Conservation (phyloP, 768 basidiomycete genomes). For the Candolleomyces efflorescens region DNA sequence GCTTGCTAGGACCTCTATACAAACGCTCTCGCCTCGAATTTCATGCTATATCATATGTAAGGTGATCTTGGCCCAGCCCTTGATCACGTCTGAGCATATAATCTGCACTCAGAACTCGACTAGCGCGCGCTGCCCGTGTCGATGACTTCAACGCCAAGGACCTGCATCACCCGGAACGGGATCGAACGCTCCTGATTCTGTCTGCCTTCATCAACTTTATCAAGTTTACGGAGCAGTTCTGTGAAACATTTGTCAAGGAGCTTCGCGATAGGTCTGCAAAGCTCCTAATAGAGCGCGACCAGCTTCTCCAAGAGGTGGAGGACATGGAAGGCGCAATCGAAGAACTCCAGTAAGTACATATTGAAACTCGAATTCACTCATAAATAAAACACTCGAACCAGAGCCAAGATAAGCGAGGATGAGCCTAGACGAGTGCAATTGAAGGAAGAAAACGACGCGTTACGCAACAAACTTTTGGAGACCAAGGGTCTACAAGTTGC, state of each 20-base stretch:
- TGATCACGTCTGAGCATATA: conserved; percentile 3
- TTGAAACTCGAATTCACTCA: not conserved
- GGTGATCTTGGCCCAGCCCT: conserved; percentile 11
- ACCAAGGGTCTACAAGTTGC: conserved; percentile 62
- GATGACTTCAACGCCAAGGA: conserved; percentile 78
- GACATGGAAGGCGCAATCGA: conserved; percentile 50
- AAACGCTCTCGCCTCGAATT: conserved; percentile 52
- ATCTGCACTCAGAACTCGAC: conserved; percentile 45
- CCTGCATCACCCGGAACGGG: conserved; percentile 64
- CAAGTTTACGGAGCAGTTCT: conserved; percentile 78
- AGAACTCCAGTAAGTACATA: conserved; percentile 47
- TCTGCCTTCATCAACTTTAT: conserved; percentile 93
- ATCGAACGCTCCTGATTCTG: conserved; percentile 70
- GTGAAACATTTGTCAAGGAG: conserved; percentile 54
- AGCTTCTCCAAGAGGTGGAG: conserved; percentile 42
- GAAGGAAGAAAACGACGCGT: conserved; percentile 51
- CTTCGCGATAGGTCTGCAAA: conserved; percentile 57
- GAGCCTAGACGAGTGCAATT: conserved; percentile 65
- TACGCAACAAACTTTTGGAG: conserved; percentile 63
- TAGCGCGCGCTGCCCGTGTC: conserved; percentile 69
- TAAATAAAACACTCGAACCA: conserved; percentile 20
- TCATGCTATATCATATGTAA: conserved; percentile 70
- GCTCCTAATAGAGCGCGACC: conserved; percentile 59
- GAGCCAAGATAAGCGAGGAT: conserved; percentile 61
- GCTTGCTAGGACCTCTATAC: conserved; percentile 59